Conservation (phyloP, 176 grass and related monocot genomes). For the Triticum timopheevii region DNA sequence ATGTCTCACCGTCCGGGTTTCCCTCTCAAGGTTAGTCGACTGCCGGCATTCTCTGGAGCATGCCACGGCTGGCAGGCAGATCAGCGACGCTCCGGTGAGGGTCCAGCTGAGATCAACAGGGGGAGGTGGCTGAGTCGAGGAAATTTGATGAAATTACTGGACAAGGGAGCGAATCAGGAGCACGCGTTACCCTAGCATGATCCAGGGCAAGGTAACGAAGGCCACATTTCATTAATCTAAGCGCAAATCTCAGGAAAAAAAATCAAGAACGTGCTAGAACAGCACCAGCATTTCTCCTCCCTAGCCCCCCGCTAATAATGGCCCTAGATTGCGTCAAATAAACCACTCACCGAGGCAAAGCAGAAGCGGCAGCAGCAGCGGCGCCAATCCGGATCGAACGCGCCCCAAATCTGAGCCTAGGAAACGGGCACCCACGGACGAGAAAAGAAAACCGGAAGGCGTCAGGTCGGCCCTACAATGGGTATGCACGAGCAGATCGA, state of each 20-base stretch:
- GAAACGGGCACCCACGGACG: not conserved
- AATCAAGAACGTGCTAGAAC: slow-evolving; percentile 14
- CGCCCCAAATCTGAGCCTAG: not conserved
- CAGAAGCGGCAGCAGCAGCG: too few relatives aligned
- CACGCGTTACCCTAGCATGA: not conserved
- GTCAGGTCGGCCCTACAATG: not conserved
- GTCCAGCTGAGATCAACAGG: not conserved
- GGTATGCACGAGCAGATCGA: not conserved
- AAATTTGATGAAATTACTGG: not conserved
- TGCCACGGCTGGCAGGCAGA: not conserved
- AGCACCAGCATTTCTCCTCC: not conserved
- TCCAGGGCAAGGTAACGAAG: not conserved
- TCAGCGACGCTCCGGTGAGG: not conserved
- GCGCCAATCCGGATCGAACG: not conserved
- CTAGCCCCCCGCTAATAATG: not conserved
- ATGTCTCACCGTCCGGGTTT: not conserved
- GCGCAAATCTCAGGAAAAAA: not conserved
- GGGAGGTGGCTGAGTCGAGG: not conserved
- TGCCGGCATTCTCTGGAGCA: not conserved
- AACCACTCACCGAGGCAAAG: slow-evolving; percentile 1
- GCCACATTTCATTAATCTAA: not conserved
- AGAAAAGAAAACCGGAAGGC: not conserved
- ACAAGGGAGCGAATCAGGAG: slow-evolving; percentile 11
- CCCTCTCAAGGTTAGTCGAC: not conserved
- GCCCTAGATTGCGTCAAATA: not conserved